A percentile compares a stretch with the other conserved stretches of the same genome.
Evolutionary conservation across 2,329 filamentous ascomycete genomes (phyloP).

Genomic region (Apiospora rasikravindrae): DNA sequence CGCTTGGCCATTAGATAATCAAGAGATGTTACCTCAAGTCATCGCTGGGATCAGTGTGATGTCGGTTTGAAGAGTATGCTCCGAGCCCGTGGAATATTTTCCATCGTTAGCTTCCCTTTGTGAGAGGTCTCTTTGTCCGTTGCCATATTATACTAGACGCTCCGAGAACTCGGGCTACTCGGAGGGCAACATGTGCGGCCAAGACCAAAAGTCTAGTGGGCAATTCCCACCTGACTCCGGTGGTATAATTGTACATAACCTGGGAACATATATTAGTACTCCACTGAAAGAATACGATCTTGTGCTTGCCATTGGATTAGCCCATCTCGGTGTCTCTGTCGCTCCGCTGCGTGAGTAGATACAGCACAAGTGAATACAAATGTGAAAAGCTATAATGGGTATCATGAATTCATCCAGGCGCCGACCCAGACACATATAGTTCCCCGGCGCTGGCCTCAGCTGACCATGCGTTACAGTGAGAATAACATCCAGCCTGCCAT

Average conservation of each 20-base stretch:
- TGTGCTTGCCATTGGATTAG: background rate
- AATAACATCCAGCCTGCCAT: background rate
- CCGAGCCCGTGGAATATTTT: background rate
- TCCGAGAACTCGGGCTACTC: too few species aligned
- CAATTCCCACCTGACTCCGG: background rate
- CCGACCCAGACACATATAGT: background rate
- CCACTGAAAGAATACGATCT: background rate
- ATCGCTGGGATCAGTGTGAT: background rate
- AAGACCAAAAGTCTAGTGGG: background rate
- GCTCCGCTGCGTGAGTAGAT: background rate
- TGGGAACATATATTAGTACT: background rate
- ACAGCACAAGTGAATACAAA: background rate
- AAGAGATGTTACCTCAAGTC: background rate
- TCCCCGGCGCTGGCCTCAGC: background rate
- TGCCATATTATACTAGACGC: background rate
- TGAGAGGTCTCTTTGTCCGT: background rate
- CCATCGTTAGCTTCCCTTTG: background rate
- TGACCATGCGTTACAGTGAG: background rate
- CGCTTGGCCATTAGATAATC: background rate
- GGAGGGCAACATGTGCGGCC: background rate
- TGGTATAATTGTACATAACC: background rate
- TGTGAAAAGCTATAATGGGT: background rate
- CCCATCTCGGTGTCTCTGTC: background rate
- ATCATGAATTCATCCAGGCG: background rate
- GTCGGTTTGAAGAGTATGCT: background rate